Evolutionary conservation across 1,284 basidiomycete genomes (phyloP).

Genomic region (Stygiomarasmius scandens): DNA sequence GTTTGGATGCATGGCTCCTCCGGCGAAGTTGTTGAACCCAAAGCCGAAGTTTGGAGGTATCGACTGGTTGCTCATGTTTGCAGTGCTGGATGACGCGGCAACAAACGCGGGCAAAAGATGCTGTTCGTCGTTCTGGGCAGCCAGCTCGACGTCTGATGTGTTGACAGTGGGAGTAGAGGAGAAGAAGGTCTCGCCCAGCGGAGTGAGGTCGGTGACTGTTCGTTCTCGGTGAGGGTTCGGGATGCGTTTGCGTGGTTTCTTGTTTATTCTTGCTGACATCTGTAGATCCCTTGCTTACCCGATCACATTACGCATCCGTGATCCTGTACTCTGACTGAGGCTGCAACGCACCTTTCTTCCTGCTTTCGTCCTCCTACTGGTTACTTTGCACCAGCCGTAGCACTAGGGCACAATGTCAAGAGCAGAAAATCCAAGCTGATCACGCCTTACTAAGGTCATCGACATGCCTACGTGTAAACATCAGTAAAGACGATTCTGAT

Average conservation of each 20-base stretch:
- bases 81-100: neutral
- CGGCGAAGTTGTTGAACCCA: conserved; percentile 11
- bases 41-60: conserved; percentile 4
- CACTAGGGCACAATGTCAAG: no score
- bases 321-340: no score
- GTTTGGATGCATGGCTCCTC: conserved; percentile 11
- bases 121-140: conserved; percentile 1
- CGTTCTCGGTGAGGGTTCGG: conserved; percentile 59
- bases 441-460: no score
- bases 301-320: conserved; percentile 15
- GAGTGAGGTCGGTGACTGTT: conserved; percentile 66
- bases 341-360: no score
- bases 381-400: no score
- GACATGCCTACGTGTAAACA: no score
- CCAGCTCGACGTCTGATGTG: neutral
- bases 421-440: no score
- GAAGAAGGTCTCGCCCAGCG: conserved; percentile 49
- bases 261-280: conserved; percentile 64
- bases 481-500: no score
- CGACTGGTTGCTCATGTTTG: neutral
- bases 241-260: conserved; percentile 47
- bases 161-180: conserved; percentile 1
- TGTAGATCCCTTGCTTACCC: conserved; percentile 27
- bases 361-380: no score
- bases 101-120: neutral